Evolutionary conservation across 139 green algal species (phyloP), one percentile per base, ranked within the genome.

Genomic region (Choricystis sp.): DNA sequence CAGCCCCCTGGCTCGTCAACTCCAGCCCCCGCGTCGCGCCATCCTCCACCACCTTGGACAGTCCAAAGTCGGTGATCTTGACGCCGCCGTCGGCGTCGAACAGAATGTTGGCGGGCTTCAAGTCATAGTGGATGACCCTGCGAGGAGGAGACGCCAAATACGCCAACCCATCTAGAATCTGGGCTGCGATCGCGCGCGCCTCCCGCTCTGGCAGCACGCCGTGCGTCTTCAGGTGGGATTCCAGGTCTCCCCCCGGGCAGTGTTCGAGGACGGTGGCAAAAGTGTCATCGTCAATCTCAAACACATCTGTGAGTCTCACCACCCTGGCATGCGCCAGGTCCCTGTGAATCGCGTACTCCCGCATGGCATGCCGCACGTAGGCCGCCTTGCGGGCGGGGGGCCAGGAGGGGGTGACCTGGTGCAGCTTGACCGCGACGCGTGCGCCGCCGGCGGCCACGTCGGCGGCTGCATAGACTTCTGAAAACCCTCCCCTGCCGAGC

Each of bases 1-100:
- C 91, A 0, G 87, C 90, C 0, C 86, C 88, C 67, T 96, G 90
- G 67, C 82, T 94, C 48, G 91, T 97, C 52, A 97, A 78, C 82
- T 97, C 91, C 80, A 96, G 82, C 61, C 84, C 83, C 52, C 72
- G 69, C 23, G 79, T 91, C 26, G 85, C 69, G 16, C 83, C 85
- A 31, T 92, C 85, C 48, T 83, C 81, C 49, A 92, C 83, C 3
- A 89, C 69, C 76, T 97, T 97, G 68, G 75, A 87, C 26, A 97
- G 78, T 2, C 91, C 91, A 80, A 97, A 97, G 74, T 97, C 91
- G 2, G 90, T 95, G 63, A 97, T 87, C 72, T 96, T 96, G 74
- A 81, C 84, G 60, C 80, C 69, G 1, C 91, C 91, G 28, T 80
- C 58, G 16, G 27, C 59, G 73, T 95, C 83, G 70, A 97, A 96